Evolutionary conservation across 2,329 filamentous ascomycete genomes (phyloP).

Genomic region (Aspergillus arachidicola): DNA sequence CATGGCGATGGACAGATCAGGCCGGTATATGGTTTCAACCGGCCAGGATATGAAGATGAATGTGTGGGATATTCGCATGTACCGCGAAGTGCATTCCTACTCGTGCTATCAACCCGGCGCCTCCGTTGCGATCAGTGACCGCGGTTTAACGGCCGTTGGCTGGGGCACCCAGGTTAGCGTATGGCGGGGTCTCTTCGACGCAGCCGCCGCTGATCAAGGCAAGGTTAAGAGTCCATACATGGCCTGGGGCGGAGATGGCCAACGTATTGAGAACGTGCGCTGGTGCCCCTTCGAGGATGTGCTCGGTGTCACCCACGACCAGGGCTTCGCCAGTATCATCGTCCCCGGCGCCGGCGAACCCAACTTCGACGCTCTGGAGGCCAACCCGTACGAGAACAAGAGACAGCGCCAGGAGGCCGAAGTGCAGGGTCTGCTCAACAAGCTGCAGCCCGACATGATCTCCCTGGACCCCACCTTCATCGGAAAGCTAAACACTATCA

Average conservation of each 20-base stretch:
- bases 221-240: constrained; percentile 90
- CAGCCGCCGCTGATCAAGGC: constrained; percentile 68
- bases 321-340: constrained; percentile 86
- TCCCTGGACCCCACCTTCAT: constrained; percentile 90
- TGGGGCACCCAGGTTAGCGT: constrained; percentile 88
- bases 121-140: constrained; percentile 85
- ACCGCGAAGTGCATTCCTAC: constrained; percentile 89
- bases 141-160: constrained; percentile 81
- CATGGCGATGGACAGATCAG: constrained; percentile 82
- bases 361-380: constrained; percentile 91
- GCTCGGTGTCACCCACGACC: constrained; percentile 79
- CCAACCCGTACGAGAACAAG: constrained; percentile 90
- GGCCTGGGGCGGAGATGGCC: constrained; percentile 85
- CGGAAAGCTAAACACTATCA: constrained; percentile 81
- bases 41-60: constrained; percentile 89
- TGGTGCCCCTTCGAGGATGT: constrained; percentile 98
- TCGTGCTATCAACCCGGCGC: constrained; percentile 80
- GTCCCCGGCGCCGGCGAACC: constrained; percentile 94
- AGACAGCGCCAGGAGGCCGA: constrained; percentile 93
- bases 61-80: constrained; percentile 95
- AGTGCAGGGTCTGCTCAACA: constrained; percentile 87
- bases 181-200: constrained; percentile 88
- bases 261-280: constrained; percentile 74
- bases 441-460: constrained; percentile 96
- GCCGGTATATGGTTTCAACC: constrained; percentile 92